A percentile compares a stretch with the other conserved stretches of the same genome.
phyloP scores from a whole-genome alignment of 2,329 filamentous ascomycete genomes.

The Talaromyces amestolkiae region DNA sequence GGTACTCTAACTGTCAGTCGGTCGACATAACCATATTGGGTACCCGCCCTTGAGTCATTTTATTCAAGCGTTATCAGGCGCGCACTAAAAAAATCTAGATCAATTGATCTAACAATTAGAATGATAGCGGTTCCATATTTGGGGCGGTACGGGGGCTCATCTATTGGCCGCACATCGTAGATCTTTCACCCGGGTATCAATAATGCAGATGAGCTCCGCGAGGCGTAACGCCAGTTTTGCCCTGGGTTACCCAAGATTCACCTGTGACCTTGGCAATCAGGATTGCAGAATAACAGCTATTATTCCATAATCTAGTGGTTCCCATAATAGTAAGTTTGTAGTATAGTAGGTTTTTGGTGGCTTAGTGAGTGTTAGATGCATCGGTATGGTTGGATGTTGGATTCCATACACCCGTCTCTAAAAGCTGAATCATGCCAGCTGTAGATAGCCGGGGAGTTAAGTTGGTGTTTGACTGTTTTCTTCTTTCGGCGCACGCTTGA shows the following conservation, averaged over 20 bases:
- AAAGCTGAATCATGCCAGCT: background rate
- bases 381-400: background rate
- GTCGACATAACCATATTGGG: background rate
- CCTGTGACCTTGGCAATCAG: background rate
- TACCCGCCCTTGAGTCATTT: background rate
- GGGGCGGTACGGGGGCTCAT: background rate
- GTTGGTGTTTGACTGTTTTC: background rate
- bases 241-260: background rate
- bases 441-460: background rate
- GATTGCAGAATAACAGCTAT: background rate
- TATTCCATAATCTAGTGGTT: background rate
- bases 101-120: background rate
- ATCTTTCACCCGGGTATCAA: conserved; percentile 3
- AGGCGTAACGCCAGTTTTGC: conserved; percentile 1
- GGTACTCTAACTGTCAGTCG: background rate
- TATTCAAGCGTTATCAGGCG: background rate
- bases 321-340: background rate
- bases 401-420: background rate
- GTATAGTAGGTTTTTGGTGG: background rate
- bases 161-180: background rate
- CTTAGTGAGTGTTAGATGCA: background rate
- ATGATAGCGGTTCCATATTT: background rate
- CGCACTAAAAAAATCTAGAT: background rate
- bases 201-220: background rate
- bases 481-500: background rate